Percentiles rank a stretch among this genome's conserved stretches.
Conservation (phyloP, 1,139 yeast species). For the Schwanniomyces etchellsii region DNA sequence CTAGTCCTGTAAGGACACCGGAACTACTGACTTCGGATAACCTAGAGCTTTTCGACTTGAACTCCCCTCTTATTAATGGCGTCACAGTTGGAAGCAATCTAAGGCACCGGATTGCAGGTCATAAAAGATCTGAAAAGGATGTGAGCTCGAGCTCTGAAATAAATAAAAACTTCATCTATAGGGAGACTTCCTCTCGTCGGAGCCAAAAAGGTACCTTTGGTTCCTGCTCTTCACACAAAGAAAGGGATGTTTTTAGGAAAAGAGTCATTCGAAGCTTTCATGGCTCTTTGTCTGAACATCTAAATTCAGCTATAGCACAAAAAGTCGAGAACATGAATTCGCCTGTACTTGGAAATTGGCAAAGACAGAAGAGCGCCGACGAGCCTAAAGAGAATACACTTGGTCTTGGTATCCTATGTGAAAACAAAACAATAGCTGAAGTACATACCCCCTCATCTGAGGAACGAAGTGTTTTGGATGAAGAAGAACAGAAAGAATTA, state of each 20-base stretch:
- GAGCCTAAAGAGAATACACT: background rate
- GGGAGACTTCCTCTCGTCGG: slow-evolving; percentile 6
- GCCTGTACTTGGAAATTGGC: background rate
- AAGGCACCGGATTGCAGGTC: slow-evolving; percentile 13
- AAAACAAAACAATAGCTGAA: too few species aligned
- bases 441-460: too few species aligned
- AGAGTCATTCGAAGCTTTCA: slow-evolving; percentile 22
- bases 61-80: slow-evolving; percentile 34
- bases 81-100: slow-evolving; percentile 28
- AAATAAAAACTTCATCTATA: slow-evolving; percentile 16
- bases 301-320: slow-evolving; percentile 12
- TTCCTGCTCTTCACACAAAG: background rate
- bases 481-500: too few species aligned
- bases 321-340: slow-evolving; percentile 8
- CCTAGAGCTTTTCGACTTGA: slow-evolving; percentile 23
- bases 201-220: background rate
- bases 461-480: too few species aligned
- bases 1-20: background rate
- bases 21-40: slow-evolving; percentile 8
- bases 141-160: slow-evolving; percentile 1
- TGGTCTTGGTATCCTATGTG: slow-evolving; percentile 8
- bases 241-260: slow-evolving; percentile 4
- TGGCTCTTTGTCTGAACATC: slow-evolving; percentile 26
- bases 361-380: background rate
- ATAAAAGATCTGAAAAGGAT: background rate